Evolutionary conservation across 257 asterid genomes (phyloP).

Genomic region (Ajuga chamaepitys): DNA sequence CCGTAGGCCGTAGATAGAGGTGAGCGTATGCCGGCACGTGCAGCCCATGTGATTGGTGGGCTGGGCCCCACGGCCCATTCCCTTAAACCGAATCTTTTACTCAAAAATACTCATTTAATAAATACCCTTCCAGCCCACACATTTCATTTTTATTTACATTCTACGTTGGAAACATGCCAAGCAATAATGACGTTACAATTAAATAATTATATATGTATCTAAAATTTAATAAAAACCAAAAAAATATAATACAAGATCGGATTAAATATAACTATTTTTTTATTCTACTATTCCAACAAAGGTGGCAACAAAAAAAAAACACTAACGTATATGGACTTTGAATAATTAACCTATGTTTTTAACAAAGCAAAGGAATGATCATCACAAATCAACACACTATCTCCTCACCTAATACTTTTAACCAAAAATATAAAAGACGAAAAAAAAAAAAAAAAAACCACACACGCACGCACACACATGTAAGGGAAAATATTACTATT

Average conservation of each 20-base stretch:
- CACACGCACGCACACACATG: conserved; percentile 24
- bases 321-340: conserved; percentile 20
- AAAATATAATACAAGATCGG: not conserved
- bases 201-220: not conserved
- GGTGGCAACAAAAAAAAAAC: conserved; percentile 5
- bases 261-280: not conserved
- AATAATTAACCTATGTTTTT: conserved; percentile 19
- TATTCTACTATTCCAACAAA: conserved; percentile 8
- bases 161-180: conserved; percentile 19
- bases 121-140: conserved; percentile 21
- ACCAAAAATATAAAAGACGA: conserved; percentile 9
- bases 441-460: conserved; percentile 10
- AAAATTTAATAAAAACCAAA: not conserved
- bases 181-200: conserved; percentile 26
- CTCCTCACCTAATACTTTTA: conserved; percentile 22
- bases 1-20: not conserved
- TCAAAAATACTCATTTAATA: conserved; percentile 18
- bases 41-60: conserved; percentile 51
- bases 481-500: conserved; percentile 24
- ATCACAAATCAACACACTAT: conserved; percentile 38
- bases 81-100: conserved; percentile 12
- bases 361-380: conserved; percentile 29
- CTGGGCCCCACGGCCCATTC: conserved; percentile 60
- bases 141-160: not conserved
- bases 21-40: conserved; percentile 53